Base-by-base conservation (phyloP, 2,329 filamentous ascomycete genomes). In the Plectosphaerella cucumerina region DNA sequence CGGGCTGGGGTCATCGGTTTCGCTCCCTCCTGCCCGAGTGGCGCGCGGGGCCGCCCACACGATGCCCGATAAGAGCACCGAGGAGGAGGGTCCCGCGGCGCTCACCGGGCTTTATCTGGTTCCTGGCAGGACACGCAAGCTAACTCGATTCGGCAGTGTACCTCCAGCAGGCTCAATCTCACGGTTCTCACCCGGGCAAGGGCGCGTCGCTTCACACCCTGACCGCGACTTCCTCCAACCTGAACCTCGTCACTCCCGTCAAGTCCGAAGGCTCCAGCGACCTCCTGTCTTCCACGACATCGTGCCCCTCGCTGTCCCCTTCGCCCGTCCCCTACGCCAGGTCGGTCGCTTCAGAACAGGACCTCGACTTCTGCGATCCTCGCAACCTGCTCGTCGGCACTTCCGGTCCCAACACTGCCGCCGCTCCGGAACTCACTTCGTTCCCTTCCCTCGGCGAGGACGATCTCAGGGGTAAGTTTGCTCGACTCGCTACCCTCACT, bases 351-450 rank as follows among this genome's bases (percentile, higher is more conserved):
- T 84, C 84, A 2, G 87, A 90, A 63, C 77, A 81, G 59, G 86
- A 90, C 67, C 80, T 90, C 59, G 86, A 90, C 71, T 95, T 94
- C 68, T 96, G 93, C 70, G 92, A 97, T 65, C 92, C 93, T 33
- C 86, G 92, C 64, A 90, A 96, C 65, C 75, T 97, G 57, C 96
- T 89, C 18, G 89, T 96, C 23, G 35, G 35, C 50, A 58, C 64
- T 21, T 59, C 65, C 48, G 66, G 77, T 50, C 68, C 74, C 55
- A 78, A 74, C 60, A 67, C 76, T 37, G 76, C 72, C 9, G 64
- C 78, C 47, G 70, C 76, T 8, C 70, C 78, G 44, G 86, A 90
- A 59, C 86, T 90, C 59, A 78, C 86, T 20, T 77, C 80, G 53
- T 75, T 89, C 58, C 76, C 84, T 41, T 79, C 79, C 17, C 71